These are phyloP conservation scores for Medicago truncatula DNA, from an alignment of 306 rosid genomes.

Conservation along the genomic window MtrunA17r5.0-ANR NC_053043.1:44920501-44921000, in stretches of 20 bases:
- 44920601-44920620: not conserved
- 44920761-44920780: too few species aligned
- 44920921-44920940: too few species aligned
- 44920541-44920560: not conserved
- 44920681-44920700: not conserved
- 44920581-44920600: not conserved
- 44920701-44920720: not conserved
- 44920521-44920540: not conserved
- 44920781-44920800: too few species aligned
- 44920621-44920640: conserved; percentile 10
- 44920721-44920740: not conserved
- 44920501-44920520: not conserved
- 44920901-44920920: too few species aligned
- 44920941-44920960: too few species aligned
- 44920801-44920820: too few species aligned
- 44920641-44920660: conserved; percentile 2
- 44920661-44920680: conserved; percentile 15
- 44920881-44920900: too few species aligned
- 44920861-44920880: too few species aligned
- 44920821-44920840: too few species aligned
- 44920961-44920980: too few species aligned
- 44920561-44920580: not conserved
- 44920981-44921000: too few species aligned
- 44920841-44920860: too few species aligned
- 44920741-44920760: not conserved